Base-by-base conservation (phyloP, 148 eudicot genomes). In the Vaccinium myrtillus region DNA sequence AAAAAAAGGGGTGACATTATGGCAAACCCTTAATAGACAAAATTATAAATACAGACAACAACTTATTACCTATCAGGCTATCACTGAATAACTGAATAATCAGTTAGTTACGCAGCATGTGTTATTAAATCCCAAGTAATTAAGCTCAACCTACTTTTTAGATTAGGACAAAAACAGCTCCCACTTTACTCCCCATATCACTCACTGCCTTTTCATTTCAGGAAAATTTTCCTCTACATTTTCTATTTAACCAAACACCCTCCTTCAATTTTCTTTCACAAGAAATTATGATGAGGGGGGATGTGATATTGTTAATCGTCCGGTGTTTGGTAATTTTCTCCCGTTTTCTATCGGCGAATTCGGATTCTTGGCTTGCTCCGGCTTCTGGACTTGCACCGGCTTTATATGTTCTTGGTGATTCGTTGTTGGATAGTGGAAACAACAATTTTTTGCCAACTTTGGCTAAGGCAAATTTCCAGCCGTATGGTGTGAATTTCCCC, bases 361-460 rank as follows among this genome's bases (percentile, higher is more conserved):
- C 86, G 25, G 78, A 39, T 7, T 5, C 51, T 25, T 84, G 83
- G 4, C 86, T 82, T 23, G 92, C 87, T 51, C 95, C 95, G 1
- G 95, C 46, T 7, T 2, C 51, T 36, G 84, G 84, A 4, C 86
- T 82, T 23, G 93, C 87, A 48, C 95, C 98, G 1, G 95, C 94
- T 3, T 49, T 94, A 30, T 94, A 92, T 77, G 88, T 93, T 1
- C 84, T 95, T 46, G 96, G 98, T 0, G 98, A 94, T 82, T 94
- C 98, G 7, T 84, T 92, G 75, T 78, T 92, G 4, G 98, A 94
- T 50, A 90, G 90, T 67, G 98, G 95, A 9, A 94, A 94, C 25
- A 94, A 94, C 82, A 94, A 94, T 79, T 71, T 82, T 13, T 85
- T 93, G 83, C 94, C 91, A 50, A 93, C 96, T 6, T 15, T 91